Evolutionary conservation across 208 protist genomes (phyloP), one percentile per base, ranked within the genome.

Genomic region (Trypanosomatidae sp.): DNA sequence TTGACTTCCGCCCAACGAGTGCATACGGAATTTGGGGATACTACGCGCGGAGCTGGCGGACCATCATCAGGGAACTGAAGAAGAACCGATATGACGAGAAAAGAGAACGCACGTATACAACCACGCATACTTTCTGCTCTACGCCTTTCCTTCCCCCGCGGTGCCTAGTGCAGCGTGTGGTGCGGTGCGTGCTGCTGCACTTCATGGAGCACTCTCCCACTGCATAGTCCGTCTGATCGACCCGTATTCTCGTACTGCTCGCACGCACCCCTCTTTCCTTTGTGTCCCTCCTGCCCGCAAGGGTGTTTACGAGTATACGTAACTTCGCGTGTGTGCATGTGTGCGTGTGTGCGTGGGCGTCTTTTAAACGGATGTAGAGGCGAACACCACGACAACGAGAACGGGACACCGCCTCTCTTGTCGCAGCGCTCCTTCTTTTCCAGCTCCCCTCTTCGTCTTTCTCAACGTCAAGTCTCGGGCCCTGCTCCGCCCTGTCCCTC

Each of bases 251-350:
- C 53, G 53, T 59, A 25, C 10, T 1, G 15, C 33, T 36, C 53
- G 36, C 36, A 39, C 36, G 36, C 25, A n/a, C 25, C 53, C 33
- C 25, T 25, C 25, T 17, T 1, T 4, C 25, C 25, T 66, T 13
- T 17, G n/a, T 19, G 69, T 76, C 50, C 72, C 41, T 64, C 22
- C 39, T 41, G 17, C 44, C 44, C 36, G 36, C 36, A 39, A 39
- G 36, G 3, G 36, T 0, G 36, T 39, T 39, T 39, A 39, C 36
- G 36, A 6, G 36, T 39, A 39, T 39, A 39, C 36, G 36, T 39
- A 39, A 39, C 25, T 17, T 65, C 55, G 19, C 8, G 19, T 15
- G 49, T 25, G 22, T 25, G 49, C 19, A 10, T n/a, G 9, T 8
- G n/a, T 25, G 0, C 9, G 12, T 53, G 6, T 5, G 19, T 10